Conservation (phyloP, 805 yeast species). For the Saccharomyces jurei region DNA sequence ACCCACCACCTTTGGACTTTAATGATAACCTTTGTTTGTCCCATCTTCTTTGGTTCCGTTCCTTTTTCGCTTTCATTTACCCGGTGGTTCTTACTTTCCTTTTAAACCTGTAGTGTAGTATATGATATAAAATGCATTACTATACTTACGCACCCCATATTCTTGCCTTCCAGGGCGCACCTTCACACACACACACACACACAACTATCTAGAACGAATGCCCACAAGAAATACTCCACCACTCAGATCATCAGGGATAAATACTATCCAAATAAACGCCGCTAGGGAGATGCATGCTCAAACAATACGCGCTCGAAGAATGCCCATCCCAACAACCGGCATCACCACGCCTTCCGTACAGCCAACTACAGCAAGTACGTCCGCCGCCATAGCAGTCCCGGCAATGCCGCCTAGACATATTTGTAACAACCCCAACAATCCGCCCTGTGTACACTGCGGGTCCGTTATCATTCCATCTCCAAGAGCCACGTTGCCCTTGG, state of each 20-base stretch:
- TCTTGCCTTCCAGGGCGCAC: background rate
- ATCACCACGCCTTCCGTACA: slow-evolving; percentile 1
- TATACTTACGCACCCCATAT: background rate
- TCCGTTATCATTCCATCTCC: slow-evolving; percentile 74
- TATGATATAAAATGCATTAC: background rate
- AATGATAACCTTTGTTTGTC: background rate
- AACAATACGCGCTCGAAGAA: slow-evolving; percentile 30
- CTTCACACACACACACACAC: background rate
- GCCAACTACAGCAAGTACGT: background rate
- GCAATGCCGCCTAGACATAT: slow-evolving; percentile 13
- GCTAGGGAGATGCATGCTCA: slow-evolving; percentile 56
- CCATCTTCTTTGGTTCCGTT: background rate
- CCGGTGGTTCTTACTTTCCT: background rate
- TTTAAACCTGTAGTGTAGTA: background rate
- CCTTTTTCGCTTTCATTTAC: background rate
- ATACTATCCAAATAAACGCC: slow-evolving; percentile 46
- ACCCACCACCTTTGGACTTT: background rate
- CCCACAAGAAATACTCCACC: background rate
- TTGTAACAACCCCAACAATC: slow-evolving; percentile 33
- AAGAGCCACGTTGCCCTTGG: slow-evolving; percentile 51
- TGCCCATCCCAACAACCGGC: slow-evolving; percentile 11
- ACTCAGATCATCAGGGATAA: slow-evolving; percentile 33
- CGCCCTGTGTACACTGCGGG: slow-evolving; percentile 57
- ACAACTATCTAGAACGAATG: background rate
- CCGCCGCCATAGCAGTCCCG: background rate